Base-by-base conservation (phyloP, 495 filamentous ascomycete species). In the Penicillium taxi region DNA sequence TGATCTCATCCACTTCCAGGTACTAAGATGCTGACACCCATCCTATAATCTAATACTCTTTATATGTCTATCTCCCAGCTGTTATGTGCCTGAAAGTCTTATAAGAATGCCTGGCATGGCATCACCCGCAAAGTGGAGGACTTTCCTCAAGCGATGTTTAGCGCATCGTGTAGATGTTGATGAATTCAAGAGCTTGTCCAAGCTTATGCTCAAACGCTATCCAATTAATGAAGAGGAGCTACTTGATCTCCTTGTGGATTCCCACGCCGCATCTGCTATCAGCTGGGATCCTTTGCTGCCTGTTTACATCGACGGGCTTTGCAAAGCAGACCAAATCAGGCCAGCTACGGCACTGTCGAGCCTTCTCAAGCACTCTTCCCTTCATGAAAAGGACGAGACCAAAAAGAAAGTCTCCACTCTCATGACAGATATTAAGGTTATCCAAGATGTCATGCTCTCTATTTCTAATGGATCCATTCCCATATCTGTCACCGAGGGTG, bases 261-360 rank as follows among this genome's bases (percentile, higher is more conserved):
- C 77, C 2, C 69, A 70, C 17, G 51, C 56, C 9, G 50, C 53
- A 18, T 69, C 70, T 32, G 58, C 48, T 23, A 53, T 69, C 47
- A 61, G 60, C 40, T 72, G 81, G 57, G 82, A 87, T 44, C 77
- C 78, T 15, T 67, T 82, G 28, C 56, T 82, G 15, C 66, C 70
- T 4, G 62, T 72, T 13, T 89, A 87, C 58, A 54, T 82, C 20
- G 67, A 81, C 52, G 66, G 66, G 9, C 66, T 87, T 18, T 67
- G 78, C 21, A 66, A 70, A 23, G 52, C 61, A 27, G 66, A 67
- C 6, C 52, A 67, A 38, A 61, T 82, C 20, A 73, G 78, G 40
- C 61, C 66, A 4, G 63, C 74, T 0, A 69, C 73, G 6, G 65
- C 83, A 2, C 61, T 87, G 39, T 48, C 56, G n/a, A 70, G 67